Conservation (phyloP, 257 asterid genomes). For the Prunella vulgaris region DNA sequence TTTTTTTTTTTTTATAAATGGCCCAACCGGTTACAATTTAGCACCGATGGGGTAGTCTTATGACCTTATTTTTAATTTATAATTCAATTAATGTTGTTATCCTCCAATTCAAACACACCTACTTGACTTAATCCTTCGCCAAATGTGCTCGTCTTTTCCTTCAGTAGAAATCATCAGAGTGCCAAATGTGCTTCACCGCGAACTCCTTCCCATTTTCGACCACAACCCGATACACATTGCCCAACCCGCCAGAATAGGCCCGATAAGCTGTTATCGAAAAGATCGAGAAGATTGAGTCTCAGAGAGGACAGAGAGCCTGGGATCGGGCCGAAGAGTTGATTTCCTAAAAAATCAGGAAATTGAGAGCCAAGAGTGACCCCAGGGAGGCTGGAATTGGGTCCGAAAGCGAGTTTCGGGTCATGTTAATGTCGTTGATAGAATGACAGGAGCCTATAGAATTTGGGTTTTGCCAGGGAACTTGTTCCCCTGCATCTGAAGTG, state of each 20-base stretch:
- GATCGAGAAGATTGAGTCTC: conserved; percentile 65
- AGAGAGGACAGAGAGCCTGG: conserved; percentile 62
- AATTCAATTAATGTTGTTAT: too few relatives aligned
- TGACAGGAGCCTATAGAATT: conserved; percentile 60
- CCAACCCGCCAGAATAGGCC: conserved; percentile 78
- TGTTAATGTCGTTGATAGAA: conserved; percentile 50
- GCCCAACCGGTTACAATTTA: too few relatives aligned
- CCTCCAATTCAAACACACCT: too few relatives aligned
- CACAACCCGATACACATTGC: conserved; percentile 57
- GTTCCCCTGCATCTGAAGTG: conserved; percentile 51
- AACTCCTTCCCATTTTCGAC: conserved; percentile 43
- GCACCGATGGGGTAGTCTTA: too few relatives aligned
- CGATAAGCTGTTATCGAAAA: conserved; percentile 52
- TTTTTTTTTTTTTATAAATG: too few relatives aligned
- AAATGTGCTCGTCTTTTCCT: too few relatives aligned
- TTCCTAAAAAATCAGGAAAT: conserved; percentile 61
- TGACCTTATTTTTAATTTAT: too few relatives aligned
- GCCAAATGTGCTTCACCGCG: conserved; percentile 78
- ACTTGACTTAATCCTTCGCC: too few relatives aligned
- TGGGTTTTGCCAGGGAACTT: conserved; percentile 55
- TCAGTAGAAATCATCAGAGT: conserved; percentile 24
- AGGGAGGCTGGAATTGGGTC: conserved; percentile 56
- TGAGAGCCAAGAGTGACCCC: conserved; percentile 57
- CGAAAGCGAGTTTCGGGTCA: conserved; percentile 53
- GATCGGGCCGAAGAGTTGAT: conserved; percentile 69